A percentile compares a stretch with the other conserved stretches of the same genome.
phyloP scores from a whole-genome alignment of 2,329 filamentous ascomycete genomes.

The Apiospora saccharicola region DNA sequence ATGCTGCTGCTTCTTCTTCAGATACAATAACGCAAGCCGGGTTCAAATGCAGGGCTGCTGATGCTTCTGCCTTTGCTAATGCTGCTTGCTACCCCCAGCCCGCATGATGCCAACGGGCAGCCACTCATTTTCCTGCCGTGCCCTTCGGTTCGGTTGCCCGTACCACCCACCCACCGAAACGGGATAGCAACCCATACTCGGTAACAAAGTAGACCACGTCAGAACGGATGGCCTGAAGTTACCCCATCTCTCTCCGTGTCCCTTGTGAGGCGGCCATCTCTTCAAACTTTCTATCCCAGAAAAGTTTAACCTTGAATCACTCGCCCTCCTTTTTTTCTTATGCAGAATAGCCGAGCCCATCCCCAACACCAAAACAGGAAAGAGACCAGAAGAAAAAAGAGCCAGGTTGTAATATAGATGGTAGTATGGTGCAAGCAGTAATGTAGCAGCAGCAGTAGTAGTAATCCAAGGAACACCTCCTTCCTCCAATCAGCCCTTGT shows the following conservation, averaged over 20 bases:
- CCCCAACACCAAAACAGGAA: background rate
- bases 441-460: background rate
- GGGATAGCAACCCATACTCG: conserved; percentile 27
- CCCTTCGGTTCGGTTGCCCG: background rate
- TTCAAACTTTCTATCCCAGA: conserved; percentile 2
- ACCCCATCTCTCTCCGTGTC: too few relatives aligned
- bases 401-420: background rate
- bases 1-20: background rate
- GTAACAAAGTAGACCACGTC: background rate
- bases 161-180: background rate
- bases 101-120: background rate
- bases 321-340: background rate
- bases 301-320: background rate
- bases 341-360: background rate
- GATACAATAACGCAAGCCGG: background rate
- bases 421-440: background rate
- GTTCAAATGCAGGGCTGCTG: background rate
- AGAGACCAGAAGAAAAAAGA: background rate
- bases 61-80: too few relatives aligned
- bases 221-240: background rate
- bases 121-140: background rate
- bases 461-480: background rate
- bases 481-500: conserved; percentile 57
- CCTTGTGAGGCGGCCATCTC: background rate
- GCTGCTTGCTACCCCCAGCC: background rate